These are phyloP conservation scores for Luffa acutangula DNA, from an alignment of 306 rosid genomes.

Conservation along the genomic window DNA sequence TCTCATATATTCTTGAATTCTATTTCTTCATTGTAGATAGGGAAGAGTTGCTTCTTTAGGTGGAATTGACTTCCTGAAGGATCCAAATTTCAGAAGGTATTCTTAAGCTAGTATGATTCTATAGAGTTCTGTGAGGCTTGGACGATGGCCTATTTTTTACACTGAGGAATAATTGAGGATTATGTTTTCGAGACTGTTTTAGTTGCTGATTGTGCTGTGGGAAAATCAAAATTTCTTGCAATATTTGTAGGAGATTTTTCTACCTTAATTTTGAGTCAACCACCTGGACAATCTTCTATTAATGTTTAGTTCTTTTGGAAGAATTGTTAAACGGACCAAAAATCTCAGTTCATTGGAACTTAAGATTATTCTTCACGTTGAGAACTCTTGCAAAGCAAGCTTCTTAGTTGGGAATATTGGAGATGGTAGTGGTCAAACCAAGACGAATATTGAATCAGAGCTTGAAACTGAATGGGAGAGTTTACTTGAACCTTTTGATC, in stretches of 20 bases:
- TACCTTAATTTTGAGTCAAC: conserved; percentile 73
- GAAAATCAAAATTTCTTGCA: conserved; percentile 67
- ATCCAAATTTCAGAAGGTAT: conserved; percentile 25
- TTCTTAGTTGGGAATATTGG: conserved; percentile 26
- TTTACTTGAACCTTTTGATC: conserved; percentile 73
- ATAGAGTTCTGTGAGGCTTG: background rate
- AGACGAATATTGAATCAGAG: conserved; percentile 23
- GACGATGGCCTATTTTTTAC: conserved; percentile 7
- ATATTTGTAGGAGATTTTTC: conserved; percentile 73
- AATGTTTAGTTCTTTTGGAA: conserved; percentile 2
- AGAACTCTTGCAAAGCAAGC: conserved; percentile 24
- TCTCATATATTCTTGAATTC: conserved; percentile 26
- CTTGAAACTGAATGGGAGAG: conserved; percentile 73
- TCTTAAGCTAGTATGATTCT: background rate
- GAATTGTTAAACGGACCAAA: conserved; percentile 31
- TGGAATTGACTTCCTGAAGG: conserved; percentile 21
- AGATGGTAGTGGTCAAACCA: conserved; percentile 1
- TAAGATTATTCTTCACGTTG: conserved; percentile 22
- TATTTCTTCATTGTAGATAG: conserved; percentile 20
- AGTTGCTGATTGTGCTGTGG: conserved; percentile 75
- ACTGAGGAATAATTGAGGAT: conserved; percentile 57
- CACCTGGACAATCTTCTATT: background rate
- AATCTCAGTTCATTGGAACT: conserved; percentile 14
- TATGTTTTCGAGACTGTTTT: conserved; percentile 75
- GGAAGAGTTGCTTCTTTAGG: conserved; percentile 23